These are phyloP conservation scores for Alnus rubra DNA, from an alignment of 306 rosid genomes.

Conservation along the genomic window DNA sequence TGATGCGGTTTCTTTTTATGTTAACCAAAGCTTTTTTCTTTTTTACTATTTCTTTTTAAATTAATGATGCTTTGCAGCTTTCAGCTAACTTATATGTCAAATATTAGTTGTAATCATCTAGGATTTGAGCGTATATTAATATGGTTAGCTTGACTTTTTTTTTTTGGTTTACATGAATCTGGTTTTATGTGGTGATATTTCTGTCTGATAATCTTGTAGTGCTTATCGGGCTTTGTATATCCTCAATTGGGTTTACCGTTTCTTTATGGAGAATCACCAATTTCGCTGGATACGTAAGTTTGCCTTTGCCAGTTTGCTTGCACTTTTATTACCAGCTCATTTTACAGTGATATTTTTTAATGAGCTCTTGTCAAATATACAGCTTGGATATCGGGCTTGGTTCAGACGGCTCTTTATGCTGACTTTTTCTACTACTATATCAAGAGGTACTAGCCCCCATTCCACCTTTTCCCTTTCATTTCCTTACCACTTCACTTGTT, in stretches of 20 bases:
- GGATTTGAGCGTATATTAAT: background rate
- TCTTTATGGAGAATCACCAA: slow-evolving; percentile 30
- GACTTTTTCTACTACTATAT: slow-evolving; percentile 46
- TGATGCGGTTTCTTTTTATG: no score
- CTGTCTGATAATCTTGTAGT: slow-evolving; percentile 18
- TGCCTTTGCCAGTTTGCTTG: background rate
- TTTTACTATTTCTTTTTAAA: no score
- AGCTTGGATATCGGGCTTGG: slow-evolving; percentile 50
- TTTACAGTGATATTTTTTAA: background rate
- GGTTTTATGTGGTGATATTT: slow-evolving; percentile 1
- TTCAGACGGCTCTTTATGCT: slow-evolving; percentile 48
- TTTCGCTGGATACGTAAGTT: slow-evolving; percentile 41
- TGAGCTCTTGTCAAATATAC: slow-evolving; percentile 12
- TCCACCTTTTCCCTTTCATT: background rate
- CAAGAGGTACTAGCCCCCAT: slow-evolving; percentile 28
- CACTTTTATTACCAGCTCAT: background rate
- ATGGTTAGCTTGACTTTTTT: background rate
- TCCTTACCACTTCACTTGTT: background rate
- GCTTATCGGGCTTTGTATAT: slow-evolving; percentile 36
- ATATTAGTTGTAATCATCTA: background rate
- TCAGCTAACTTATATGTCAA: background rate
- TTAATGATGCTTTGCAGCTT: no score
- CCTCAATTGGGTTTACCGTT: slow-evolving; percentile 42
- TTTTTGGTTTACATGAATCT: background rate
- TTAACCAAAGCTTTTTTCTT: no score